Evolutionary conservation across 176 grass and related monocot genomes (phyloP).

Genomic region (Ensete ventricosum): DNA sequence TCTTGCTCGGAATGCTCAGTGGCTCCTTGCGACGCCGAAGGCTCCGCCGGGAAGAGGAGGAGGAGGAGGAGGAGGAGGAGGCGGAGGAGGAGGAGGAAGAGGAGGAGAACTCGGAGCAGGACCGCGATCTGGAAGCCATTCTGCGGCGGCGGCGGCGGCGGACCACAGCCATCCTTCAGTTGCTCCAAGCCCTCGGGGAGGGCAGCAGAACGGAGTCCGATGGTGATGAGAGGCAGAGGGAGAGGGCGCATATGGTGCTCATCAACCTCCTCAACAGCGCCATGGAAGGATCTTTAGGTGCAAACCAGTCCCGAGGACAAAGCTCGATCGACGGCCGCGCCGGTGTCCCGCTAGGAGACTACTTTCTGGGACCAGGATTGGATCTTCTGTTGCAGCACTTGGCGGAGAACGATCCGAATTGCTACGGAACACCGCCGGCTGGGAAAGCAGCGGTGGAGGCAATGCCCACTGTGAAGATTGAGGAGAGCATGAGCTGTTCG

Average conservation of each 20-base stretch:
- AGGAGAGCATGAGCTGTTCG: constrained; percentile 41
- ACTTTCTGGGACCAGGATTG: constrained; percentile 58
- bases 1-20: constrained; percentile 53
- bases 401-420: constrained; percentile 42
- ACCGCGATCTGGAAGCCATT: constrained; percentile 4
- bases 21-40: constrained; percentile 25
- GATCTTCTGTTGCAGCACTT: constrained; percentile 74
- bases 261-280: constrained; percentile 31
- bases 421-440: constrained; percentile 51
- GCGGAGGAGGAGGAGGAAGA: neutral
- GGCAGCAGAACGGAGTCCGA: constrained; percentile 26
- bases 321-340: neutral
- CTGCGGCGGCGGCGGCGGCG: constrained; percentile 36
- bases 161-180: constrained; percentile 36
- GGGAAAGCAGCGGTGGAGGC: constrained; percentile 62
- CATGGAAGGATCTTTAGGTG: constrained; percentile 12
- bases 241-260: constrained; percentile 24
- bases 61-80: neutral
- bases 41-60: constrained; percentile 15
- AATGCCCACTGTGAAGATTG: constrained; percentile 44
- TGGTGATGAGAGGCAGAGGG: constrained; percentile 20
- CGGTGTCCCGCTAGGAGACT: constrained; percentile 47
- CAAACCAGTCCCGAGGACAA: constrained; percentile 8
- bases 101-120: neutral
- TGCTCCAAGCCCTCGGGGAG: constrained; percentile 48